A percentile compares a stretch with the other conserved stretches of the same genome.
Conservation (phyloP, 2,329 filamentous ascomycete species). For the Exophiala bonariae region DNA sequence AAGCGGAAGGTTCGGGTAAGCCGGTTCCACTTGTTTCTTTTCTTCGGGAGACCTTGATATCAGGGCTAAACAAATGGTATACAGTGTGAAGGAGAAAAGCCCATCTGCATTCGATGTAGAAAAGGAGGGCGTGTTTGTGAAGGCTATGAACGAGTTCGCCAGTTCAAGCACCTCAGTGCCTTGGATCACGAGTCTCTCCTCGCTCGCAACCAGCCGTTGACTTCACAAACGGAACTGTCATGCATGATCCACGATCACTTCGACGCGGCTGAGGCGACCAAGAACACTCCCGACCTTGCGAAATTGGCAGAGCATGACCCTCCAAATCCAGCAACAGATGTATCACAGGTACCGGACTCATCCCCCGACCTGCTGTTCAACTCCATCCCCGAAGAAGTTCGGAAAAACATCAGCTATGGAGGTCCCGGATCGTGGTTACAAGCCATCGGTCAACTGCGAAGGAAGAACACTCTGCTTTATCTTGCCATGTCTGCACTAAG, state of each 20-base stretch:
- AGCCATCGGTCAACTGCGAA: conserved; percentile 5
- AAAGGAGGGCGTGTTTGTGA: conserved; percentile 7
- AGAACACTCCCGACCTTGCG: too few species aligned
- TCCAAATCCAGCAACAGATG: neutral
- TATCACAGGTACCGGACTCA: neutral
- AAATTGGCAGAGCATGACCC: neutral
- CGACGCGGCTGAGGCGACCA: neutral
- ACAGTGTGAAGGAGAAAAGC: conserved; percentile 16
- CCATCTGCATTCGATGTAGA: conserved; percentile 9
- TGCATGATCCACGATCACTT: neutral
- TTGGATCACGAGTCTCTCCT: conserved; percentile 11
- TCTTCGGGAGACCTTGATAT: neutral
- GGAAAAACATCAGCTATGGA: neutral
- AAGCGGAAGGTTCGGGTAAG: conserved; percentile 28
- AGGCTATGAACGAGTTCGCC: conserved; percentile 11
- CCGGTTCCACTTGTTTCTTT: neutral
- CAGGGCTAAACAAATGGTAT: neutral
- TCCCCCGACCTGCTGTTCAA: neutral
- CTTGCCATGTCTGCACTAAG: conserved; percentile 11
- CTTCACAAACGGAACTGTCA: conserved; percentile 8
- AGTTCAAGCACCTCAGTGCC: conserved; percentile 13
- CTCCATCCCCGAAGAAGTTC: neutral
- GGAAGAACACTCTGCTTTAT: conserved; percentile 7
- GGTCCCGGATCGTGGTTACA: conserved; percentile 11
- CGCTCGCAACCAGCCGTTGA: conserved; percentile 8